Base-by-base conservation (phyloP, 2,329 filamentous ascomycete species). In the Fusarium decemcellulare region DNA sequence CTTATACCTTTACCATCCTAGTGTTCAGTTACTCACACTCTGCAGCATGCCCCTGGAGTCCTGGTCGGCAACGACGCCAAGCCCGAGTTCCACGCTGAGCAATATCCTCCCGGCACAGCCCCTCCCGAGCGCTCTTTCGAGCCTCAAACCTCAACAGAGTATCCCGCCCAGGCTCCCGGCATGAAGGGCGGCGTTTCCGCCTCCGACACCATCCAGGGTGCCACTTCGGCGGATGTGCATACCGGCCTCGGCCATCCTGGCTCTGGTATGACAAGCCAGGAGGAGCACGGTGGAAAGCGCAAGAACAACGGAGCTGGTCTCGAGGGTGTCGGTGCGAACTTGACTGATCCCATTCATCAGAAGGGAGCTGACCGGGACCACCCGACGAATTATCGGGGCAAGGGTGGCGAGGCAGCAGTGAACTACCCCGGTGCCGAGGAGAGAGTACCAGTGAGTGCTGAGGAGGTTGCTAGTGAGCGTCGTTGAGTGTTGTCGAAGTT, bases 81-180 rank as follows among this genome's bases (percentile, higher is more conserved):
- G 12, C 88, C 88, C 18, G 91, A 92, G 74, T 94, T 92, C 82
- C 82, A 86, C 72, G 86, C 88, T 27, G 70, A 93, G 76, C 85
- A 84, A 1, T 80, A 89, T 37, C 85, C 90, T 0, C 80, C 90
- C 0, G 92, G 92, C 63, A 87, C 88, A 5, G 91, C 92, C 0
- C 92, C 92, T 4, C 63, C 63, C 14, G 76, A 82, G 54, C 52
- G 77, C 57, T 81, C 78, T 10, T 84, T 80, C 75, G 70, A 78
- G 42, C 83, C 85, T 11, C 78, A 82, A 51, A 72, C 81, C 1
- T 63, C 73, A 15, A 65, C 67, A 34, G 80, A 82, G 43, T 62
- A 76, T 15, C 77, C 82, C 10, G 79, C 78, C 8, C 80, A 82
- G 58, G 78, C 79, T 14, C 65, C 72, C 6, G 68, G 76, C 29